phyloP scores from a whole-genome alignment of 2,329 filamentous ascomycete genomes.

The Hypoxylon sp. region DNA sequence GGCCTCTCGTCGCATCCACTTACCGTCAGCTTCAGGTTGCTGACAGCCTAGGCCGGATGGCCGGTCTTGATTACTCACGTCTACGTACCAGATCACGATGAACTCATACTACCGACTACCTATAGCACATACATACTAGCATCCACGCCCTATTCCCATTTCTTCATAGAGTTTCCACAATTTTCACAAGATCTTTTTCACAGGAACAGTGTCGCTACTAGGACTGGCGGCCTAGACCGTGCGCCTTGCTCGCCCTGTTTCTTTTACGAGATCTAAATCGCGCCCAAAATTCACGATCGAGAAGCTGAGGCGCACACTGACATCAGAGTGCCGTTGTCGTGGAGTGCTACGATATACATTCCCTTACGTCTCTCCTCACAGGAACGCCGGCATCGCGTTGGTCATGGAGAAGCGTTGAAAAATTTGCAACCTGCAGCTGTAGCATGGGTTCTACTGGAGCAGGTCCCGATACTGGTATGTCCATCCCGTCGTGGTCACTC shows the following conservation, averaged over 20 bases:
- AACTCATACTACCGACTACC: not conserved
- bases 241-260: conserved; percentile 13
- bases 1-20: conserved; percentile 17
- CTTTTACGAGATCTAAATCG: conserved; percentile 17
- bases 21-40: conserved; percentile 5
- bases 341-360: no score
- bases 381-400: conserved; percentile 6
- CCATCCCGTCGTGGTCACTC: conserved; percentile 10
- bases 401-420: conserved; percentile 3
- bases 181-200: not conserved
- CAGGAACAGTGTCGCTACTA: no score
- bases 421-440: conserved; percentile 6
- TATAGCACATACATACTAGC: not conserved
- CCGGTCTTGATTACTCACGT: conserved; percentile 7
- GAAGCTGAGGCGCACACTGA: conserved; percentile 6
- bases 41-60: conserved; percentile 28
- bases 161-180: conserved; percentile 2
- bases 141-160: conserved; percentile 2
- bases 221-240: conserved; percentile 11
- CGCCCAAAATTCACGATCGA: conserved; percentile 7
- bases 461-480: conserved; percentile 9
- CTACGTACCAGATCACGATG: not conserved
- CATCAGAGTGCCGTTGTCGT: not conserved
- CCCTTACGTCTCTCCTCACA: conserved; percentile 8
- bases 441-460: not conserved